A percentile compares a stretch with the other conserved stretches of the same genome.
Evolutionary conservation across 352 stramenopile genomes (phyloP).

Genomic region (Phytophthora meadii): DNA sequence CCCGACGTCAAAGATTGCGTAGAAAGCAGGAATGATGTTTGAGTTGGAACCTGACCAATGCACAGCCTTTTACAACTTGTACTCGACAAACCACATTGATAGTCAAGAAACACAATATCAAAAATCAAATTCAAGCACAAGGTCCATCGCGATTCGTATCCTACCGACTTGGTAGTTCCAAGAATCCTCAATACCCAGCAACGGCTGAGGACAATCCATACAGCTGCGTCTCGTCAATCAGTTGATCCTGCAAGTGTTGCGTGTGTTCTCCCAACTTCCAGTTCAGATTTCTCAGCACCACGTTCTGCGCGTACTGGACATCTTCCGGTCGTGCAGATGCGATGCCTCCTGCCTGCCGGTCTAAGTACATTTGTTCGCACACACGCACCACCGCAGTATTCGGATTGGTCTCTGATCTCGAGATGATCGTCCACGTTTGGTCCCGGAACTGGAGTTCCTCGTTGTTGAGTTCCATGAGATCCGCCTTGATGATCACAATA

Average conservation of each 20-base stretch:
- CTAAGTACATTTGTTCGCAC: conserved; percentile 38
- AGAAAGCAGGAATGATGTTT: too few species aligned
- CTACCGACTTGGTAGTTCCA: too few species aligned
- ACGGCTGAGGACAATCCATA: conserved; percentile 3
- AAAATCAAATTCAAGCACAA: too few species aligned
- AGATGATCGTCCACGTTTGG: conserved; percentile 34
- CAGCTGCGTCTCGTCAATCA: conserved; percentile 18
- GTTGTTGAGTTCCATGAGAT: conserved; percentile 29
- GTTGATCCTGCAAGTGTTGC: conserved; percentile 15
- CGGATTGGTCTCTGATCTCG: conserved; percentile 18
- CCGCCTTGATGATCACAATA: conserved; percentile 32
- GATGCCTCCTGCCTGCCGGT: conserved; percentile 12
- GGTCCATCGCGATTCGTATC: not conserved
- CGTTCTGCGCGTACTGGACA: conserved; percentile 21
- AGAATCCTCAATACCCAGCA: not conserved
- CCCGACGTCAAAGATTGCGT: too few species aligned
- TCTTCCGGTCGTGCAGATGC: conserved; percentile 17
- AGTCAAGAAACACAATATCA: too few species aligned
- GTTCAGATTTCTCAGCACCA: conserved; percentile 30
- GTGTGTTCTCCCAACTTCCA: conserved; percentile 30
- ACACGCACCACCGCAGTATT: conserved; percentile 24
- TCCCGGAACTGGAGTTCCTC: conserved; percentile 34
- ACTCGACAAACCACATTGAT: too few species aligned
- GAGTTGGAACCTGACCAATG: too few species aligned
- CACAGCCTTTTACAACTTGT: too few species aligned